These are phyloP conservation scores for Monosporascus cannonballus DNA, from an alignment of 2,329 filamentous ascomycete species.

Conservation along the genomic window DNA sequence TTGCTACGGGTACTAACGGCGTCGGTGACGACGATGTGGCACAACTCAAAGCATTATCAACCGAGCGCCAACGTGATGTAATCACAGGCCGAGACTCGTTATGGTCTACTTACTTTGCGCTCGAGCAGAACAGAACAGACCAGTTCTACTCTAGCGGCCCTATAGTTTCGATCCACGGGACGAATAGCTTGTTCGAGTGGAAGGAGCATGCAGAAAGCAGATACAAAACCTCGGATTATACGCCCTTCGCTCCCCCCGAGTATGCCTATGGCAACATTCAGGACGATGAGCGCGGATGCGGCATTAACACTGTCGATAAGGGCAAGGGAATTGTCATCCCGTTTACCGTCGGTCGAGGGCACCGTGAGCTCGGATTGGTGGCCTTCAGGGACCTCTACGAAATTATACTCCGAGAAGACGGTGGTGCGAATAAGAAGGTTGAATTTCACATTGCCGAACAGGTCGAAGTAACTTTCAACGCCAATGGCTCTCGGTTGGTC, in stretches of 20 bases:
- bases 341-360: background rate
- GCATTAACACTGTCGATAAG: background rate
- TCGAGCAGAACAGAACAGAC: background rate
- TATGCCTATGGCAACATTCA: background rate
- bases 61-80: background rate
- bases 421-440: background rate
- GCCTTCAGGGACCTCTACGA: background rate
- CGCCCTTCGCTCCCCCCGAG: background rate
- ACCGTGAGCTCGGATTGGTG: background rate
- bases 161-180: constrained; percentile 6
- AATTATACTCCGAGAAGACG: background rate
- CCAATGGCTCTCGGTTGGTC: background rate
- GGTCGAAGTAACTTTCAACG: background rate
- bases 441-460: background rate
- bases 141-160: constrained; percentile 7
- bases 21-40: background rate
- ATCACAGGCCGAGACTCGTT: background rate
- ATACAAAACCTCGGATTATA: constrained; percentile 2
- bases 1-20: constrained; percentile 8
- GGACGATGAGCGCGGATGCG: background rate
- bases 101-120: background rate
- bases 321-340: background rate
- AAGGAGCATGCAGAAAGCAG: constrained; percentile 2
- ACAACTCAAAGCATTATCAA: background rate
- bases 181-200: constrained; percentile 9